Evolutionary conservation across 805 yeast genomes (phyloP).

Genomic region (Schizosaccharomyces osmophilus): DNA sequence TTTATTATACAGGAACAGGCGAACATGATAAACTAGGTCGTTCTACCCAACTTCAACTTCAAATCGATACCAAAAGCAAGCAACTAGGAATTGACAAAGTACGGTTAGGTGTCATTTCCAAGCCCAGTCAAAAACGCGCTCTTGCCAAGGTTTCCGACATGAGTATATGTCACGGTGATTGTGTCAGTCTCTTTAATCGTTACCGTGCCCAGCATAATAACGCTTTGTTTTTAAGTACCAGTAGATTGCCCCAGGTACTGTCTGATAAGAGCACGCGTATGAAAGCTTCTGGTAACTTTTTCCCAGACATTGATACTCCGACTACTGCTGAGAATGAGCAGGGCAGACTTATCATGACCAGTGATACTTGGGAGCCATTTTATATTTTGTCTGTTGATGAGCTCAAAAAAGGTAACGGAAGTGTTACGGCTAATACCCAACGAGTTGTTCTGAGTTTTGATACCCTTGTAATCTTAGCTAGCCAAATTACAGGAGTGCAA

Average conservation of each 20-base stretch:
- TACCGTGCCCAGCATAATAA: neutral
- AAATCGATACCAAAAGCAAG: neutral
- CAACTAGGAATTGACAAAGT: neutral
- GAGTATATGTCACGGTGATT: neutral
- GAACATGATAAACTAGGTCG: neutral
- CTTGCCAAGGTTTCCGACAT: neutral
- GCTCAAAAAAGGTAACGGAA: neutral
- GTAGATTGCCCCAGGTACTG: neutral
- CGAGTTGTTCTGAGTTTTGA: neutral
- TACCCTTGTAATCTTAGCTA: neutral
- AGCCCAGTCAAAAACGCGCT: neutral
- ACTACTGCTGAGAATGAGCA: neutral
- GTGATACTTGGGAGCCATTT: neutral
- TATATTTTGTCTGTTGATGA: neutral
- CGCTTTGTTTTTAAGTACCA: neutral
- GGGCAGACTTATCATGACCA: neutral
- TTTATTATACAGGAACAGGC: neutral
- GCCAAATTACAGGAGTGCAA: neutral
- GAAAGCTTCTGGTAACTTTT: neutral
- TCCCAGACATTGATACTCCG: neutral
- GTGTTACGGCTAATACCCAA: neutral
- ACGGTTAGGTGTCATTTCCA: neutral
- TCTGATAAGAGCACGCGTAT: neutral
- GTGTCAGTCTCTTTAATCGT: neutral
- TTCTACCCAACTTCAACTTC: neutral